Percentiles rank a stretch among this genome's conserved stretches.
Conservation (phyloP, 169 alveolate genomes). For the Eimeria maxima region DNA sequence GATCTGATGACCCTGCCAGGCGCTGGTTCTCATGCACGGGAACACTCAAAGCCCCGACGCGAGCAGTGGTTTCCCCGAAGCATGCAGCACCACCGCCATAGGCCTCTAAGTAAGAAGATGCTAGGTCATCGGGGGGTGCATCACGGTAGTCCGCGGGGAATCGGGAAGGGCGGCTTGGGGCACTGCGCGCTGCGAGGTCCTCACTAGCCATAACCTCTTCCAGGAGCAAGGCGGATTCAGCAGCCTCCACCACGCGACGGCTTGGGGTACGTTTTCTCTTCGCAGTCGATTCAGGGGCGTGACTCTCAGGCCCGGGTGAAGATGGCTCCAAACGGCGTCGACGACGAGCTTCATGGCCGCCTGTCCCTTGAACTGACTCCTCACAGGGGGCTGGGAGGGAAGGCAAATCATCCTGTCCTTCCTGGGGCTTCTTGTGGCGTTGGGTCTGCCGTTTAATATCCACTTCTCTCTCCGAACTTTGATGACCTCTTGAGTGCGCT, state of each 20-base stretch:
- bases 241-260: conserved; percentile 78
- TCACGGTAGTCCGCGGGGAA: neutral
- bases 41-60: conserved; percentile 43
- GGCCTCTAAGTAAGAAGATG: neutral
- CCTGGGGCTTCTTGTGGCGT: conserved; percentile 4
- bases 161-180: neutral
- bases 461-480: neutral
- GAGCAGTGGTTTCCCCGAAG: neutral
- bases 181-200: conserved; percentile 13
- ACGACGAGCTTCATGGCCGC: conserved; percentile 33
- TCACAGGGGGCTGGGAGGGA: neutral
- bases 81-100: neutral
- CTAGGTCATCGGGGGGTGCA: neutral
- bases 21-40: conserved; percentile 39
- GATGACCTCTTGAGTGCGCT: neutral
- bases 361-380: conserved; percentile 6
- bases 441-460: neutral
- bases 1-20: neutral
- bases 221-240: conserved; percentile 71
- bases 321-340: conserved; percentile 44
- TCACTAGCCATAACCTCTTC: conserved; percentile 71
- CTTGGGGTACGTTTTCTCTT: conserved; percentile 76
- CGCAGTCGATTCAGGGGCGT: conserved; percentile 48
- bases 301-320: neutral
- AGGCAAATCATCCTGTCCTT: neutral